Evolutionary conservation across 495 filamentous ascomycete species (phyloP).

Genomic region (Pyrenula aspistea): DNA sequence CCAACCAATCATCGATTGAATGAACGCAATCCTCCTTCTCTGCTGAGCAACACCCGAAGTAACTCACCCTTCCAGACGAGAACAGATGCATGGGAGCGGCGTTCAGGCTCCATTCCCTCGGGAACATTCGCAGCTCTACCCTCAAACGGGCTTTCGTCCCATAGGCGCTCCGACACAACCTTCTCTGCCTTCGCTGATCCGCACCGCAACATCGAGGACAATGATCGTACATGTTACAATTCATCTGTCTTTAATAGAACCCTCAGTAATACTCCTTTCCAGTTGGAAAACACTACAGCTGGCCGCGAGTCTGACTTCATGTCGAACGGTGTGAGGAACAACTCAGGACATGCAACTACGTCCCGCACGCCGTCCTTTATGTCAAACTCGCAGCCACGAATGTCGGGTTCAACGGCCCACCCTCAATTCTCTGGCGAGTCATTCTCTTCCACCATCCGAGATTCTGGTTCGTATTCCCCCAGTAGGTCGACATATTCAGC

Average conservation of each 20-base stretch:
- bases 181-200: background rate
- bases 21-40: slow-evolving; percentile 24
- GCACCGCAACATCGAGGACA: background rate
- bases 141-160: background rate
- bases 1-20: slow-evolving; percentile 30
- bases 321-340: background rate
- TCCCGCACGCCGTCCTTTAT: background rate
- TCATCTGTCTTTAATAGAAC: background rate
- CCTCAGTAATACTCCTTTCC: background rate
- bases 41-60: slow-evolving; percentile 4
- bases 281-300: background rate
- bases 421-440: background rate
- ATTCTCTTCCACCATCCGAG: background rate
- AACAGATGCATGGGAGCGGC: background rate
- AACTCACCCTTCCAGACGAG: background rate
- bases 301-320: background rate
- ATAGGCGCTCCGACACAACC: background rate
- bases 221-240: background rate
- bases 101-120: background rate
- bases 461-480: background rate
- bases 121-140: background rate
- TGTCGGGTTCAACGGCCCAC: background rate
- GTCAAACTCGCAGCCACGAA: background rate
- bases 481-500: background rate
- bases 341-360: background rate